A percentile compares a stretch with the other conserved stretches of the same genome.
Conservation (phyloP, 164 flowering plant genomes). For the Dillenia suffruticosa region DNA sequence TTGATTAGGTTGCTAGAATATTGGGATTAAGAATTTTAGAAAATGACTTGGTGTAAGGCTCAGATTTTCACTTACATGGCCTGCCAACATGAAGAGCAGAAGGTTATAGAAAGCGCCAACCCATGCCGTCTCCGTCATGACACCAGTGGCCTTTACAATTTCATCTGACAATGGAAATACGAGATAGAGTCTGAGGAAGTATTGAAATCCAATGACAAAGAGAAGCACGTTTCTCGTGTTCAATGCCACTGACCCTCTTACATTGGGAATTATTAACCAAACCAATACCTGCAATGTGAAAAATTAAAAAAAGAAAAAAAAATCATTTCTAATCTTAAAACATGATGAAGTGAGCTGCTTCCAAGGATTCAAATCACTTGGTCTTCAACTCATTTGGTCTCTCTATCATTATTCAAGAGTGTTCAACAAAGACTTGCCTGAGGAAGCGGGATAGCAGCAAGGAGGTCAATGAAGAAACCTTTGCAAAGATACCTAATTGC, state of each 20-base stretch:
- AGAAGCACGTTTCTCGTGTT: conserved; percentile 59
- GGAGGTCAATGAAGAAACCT: conserved; percentile 67
- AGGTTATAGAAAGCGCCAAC: conserved; percentile 52
- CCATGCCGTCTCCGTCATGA: conserved; percentile 32
- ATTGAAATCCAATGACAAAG: conserved; percentile 47
- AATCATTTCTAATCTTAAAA: background rate
- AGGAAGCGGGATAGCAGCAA: conserved; percentile 89
- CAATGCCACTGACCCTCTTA: conserved; percentile 50
- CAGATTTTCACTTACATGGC: conserved; percentile 47
- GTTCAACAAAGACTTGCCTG: conserved; percentile 47
- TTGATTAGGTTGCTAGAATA: too few species aligned
- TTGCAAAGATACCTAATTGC: conserved; percentile 53
- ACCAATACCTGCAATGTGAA: conserved; percentile 52
- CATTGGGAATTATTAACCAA: conserved; percentile 66
- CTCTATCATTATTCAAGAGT: too few species aligned
- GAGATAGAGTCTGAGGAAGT: conserved; percentile 48
- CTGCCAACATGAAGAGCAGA: conserved; percentile 63
- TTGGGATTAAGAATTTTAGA: too few species aligned
- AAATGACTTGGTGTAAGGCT: too few species aligned
- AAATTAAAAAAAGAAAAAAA: background rate
- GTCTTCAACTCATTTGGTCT: too few species aligned
- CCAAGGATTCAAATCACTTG: too few species aligned
- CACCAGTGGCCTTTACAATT: conserved; percentile 56
- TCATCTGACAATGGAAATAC: conserved; percentile 49
- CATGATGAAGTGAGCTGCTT: too few species aligned